Percentiles rank a stretch among this genome's conserved stretches.
These are phyloP conservation scores for Termitomyces sp. DNA, from an alignment of 768 basidiomycete species.

Conservation along the genomic window DNA sequence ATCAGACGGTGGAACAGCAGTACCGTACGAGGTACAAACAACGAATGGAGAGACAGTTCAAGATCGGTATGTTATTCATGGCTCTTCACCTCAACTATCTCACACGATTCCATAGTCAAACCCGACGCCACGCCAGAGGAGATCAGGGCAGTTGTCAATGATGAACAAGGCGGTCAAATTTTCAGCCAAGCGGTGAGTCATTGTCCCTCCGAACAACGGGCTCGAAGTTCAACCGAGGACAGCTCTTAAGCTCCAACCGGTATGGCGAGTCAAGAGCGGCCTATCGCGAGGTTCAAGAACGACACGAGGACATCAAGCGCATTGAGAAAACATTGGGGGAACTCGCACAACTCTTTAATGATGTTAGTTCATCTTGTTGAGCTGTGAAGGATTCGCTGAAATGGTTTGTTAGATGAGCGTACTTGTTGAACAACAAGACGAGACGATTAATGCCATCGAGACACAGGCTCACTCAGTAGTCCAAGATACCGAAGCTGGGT, in stretches of 20 bases:
- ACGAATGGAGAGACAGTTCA: constrained; percentile 82
- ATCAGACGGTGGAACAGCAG: constrained; percentile 79
- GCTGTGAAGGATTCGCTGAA: background rate
- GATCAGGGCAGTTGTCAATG: constrained; percentile 80
- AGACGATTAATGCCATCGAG: constrained; percentile 81
- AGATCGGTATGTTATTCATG: constrained; percentile 55
- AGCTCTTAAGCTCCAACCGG: constrained; percentile 90
- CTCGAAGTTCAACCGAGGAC: constrained; percentile 9
- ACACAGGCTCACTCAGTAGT: constrained; percentile 69
- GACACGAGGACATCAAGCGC: constrained; percentile 93
- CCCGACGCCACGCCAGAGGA: constrained; percentile 92
- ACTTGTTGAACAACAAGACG: constrained; percentile 92
- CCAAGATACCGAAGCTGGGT: constrained; percentile 87
- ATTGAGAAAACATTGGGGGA: constrained; percentile 93
- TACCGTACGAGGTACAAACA: constrained; percentile 77
- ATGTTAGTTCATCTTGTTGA: constrained; percentile 46
- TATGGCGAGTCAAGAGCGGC: constrained; percentile 87
- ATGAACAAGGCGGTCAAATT: constrained; percentile 78
- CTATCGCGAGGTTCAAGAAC: constrained; percentile 95
- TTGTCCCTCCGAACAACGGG: background rate
- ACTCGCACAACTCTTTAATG: constrained; percentile 93
- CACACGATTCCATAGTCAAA: constrained; percentile 54
- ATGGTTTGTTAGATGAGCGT: constrained; percentile 73
- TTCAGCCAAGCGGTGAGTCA: constrained; percentile 79
- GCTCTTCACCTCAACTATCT: background rate